Evolutionary conservation across 176 grass and related monocot genomes (phyloP).

Genomic region (Miscanthus lutarioriparius): DNA sequence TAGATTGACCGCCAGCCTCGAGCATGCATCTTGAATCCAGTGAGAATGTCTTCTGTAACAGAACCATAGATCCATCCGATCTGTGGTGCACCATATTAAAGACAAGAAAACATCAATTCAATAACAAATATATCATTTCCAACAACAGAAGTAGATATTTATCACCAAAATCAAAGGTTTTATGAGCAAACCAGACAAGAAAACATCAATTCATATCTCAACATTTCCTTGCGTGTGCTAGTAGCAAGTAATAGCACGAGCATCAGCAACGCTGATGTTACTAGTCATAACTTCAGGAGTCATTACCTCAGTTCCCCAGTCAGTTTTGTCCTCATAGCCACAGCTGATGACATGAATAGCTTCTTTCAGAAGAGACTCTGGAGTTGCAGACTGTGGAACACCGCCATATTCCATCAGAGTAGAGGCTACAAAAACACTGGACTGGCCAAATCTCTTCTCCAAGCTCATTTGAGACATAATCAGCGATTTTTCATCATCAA

Average conservation of each 20-base stretch:
- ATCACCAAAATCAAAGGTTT: background rate
- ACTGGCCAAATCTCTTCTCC: constrained; percentile 96
- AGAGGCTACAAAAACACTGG: constrained; percentile 91
- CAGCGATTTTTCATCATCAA: constrained; percentile 93
- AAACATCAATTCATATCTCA: background rate
- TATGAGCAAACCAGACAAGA: background rate
- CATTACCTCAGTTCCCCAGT: constrained; percentile 87
- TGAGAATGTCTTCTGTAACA: constrained; percentile 93
- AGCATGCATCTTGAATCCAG: constrained; percentile 95
- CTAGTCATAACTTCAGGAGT: constrained; percentile 1
- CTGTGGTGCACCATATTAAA: constrained; percentile 47
- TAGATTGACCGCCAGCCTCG: constrained; percentile 88
- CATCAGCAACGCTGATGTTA: constrained; percentile 1
- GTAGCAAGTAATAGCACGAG: background rate
- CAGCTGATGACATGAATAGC: constrained; percentile 99
- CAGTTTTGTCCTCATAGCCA: constrained; percentile 95
- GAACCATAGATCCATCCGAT: constrained; percentile 98
- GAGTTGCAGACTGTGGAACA: constrained; percentile 95
- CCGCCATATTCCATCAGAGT: constrained; percentile 98
- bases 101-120: background rate
- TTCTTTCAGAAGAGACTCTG: constrained; percentile 94
- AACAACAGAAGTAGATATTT: background rate
- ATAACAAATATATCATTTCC: constrained; percentile 7
- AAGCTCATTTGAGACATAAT: constrained; percentile 98
- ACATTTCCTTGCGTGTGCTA: background rate